A percentile compares a stretch with the other conserved stretches of the same genome.
These are phyloP conservation scores for Lenwebbia sp. DNA, from an alignment of 345 rosid species.

Conservation along the genomic window DNA sequence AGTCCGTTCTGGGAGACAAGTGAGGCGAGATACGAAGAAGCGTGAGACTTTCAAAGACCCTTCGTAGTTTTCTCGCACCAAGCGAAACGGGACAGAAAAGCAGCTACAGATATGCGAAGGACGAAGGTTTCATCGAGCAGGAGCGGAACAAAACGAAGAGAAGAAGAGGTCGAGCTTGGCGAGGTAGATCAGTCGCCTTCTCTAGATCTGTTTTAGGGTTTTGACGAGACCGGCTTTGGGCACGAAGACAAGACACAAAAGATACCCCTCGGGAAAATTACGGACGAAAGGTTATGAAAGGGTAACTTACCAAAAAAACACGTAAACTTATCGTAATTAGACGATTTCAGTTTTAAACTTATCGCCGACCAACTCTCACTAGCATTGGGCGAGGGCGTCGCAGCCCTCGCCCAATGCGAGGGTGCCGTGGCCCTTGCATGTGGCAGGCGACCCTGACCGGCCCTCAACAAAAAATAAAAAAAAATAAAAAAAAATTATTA, in stretches of 20 bases:
- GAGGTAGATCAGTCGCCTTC: not conserved
- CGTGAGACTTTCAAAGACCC: not conserved
- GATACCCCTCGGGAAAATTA: not conserved
- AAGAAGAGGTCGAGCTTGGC: not conserved
- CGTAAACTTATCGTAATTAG: too few relatives aligned
- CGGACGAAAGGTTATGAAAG: not conserved
- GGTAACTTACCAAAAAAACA: too few relatives aligned
- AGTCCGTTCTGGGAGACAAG: not conserved
- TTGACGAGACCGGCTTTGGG: slow-evolving; percentile 1
- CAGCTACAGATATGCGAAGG: not conserved
- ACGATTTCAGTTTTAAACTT: too few relatives aligned
- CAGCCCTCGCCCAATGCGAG: too few relatives aligned
- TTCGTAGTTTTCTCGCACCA: not conserved
- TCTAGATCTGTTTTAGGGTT: slow-evolving; percentile 6
- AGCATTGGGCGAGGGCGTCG: too few relatives aligned
- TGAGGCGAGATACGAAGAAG: not conserved
- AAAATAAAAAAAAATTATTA: too few relatives aligned
- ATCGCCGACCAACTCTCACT: too few relatives aligned
- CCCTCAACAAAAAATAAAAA: too few relatives aligned
- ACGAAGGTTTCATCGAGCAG: not conserved
- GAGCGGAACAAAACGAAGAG: not conserved
- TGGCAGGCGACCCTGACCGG: too few relatives aligned
- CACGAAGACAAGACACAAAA: not conserved
- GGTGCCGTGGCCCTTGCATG: too few relatives aligned
- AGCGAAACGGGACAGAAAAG: not conserved